Evolutionary conservation across 208 protist species (phyloP).

Genomic region (Acanthamoeba polyphaga): DNA sequence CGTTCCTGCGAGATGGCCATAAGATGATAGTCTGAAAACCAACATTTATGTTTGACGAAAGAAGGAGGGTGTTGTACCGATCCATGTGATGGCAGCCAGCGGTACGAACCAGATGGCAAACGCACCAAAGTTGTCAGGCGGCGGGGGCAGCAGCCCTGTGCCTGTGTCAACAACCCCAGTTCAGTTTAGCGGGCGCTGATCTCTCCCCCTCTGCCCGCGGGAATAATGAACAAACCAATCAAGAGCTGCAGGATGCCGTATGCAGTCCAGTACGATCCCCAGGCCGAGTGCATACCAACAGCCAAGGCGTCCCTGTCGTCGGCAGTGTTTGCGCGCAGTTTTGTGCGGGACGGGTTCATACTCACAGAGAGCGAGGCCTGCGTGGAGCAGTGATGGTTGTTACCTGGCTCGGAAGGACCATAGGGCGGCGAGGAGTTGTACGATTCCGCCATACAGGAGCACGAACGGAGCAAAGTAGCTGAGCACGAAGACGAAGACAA

Average conservation of each 20-base stretch:
- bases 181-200: too few species aligned
- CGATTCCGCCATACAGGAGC: neutral
- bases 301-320: conserved; percentile 2
- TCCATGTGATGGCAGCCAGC: conserved; percentile 6
- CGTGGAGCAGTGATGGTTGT: neutral
- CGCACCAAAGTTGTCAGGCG: neutral
- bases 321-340: too few species aligned
- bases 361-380: too few species aligned
- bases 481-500: neutral
- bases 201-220: too few species aligned
- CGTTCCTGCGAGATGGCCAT: neutral
- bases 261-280: neutral
- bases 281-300: conserved; percentile 10
- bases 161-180: neutral
- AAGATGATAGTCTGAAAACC: neutral
- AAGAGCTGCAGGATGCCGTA: conserved; percentile 9
- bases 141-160: neutral
- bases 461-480: conserved; percentile 10
- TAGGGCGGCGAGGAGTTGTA: neutral
- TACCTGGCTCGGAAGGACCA: neutral
- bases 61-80: neutral
- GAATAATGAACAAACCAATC: neutral
- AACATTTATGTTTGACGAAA: too few species aligned
- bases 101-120: conserved; percentile 36
- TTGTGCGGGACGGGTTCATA: too few species aligned